Base-by-base conservation (phyloP, 495 filamentous ascomycete species). In the Annulohypoxylon bovei region DNA sequence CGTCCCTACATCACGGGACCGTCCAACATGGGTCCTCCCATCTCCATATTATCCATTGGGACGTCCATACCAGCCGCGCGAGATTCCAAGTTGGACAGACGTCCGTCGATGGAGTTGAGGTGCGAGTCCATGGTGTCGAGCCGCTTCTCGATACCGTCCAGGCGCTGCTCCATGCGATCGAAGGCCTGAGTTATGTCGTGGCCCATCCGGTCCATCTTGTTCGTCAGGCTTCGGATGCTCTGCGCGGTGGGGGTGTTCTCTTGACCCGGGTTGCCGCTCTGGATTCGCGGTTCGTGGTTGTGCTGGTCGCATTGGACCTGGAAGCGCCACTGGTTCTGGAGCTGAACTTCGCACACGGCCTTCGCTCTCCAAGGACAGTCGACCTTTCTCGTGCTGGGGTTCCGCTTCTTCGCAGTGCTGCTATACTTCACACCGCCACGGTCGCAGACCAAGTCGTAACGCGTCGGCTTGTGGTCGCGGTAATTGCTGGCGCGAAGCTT, bases 381-480 rank as follows among this genome's bases (percentile, higher is more conserved):
- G 30, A 85, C 77, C 75, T 85, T 85, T 65, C 83, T 81, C 14
- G 83, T 85, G 70, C 79, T 84, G 5, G 83, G 83, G 60, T 82
- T 84, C 18, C 83, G 80, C 77, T 84, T 85, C 73, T 84, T 84
- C 9, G 83, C 83, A 0, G 83, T 85, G 75, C 82, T 85, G 74
- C 62, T 81, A 75, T 85, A 85, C 71, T 84, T 84, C 71, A 85
- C 83, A 8, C 83, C 83, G 33, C 83, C 83, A 32, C 83, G 82
- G 55, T 85, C 83, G 73, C 83, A 85, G 2, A 85, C 83, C 0
- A 85, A 73, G 39, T 85, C 83, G 70, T 84, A 85, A 20, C 83
- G 78, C 20, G 83, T 85, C 0, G 83, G 81, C 62, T 84, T 85
- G 27, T 78, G 75, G 18, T 85, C 83, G 6, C 83, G 81, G 52